Base-by-base conservation (phyloP, 2,329 filamentous ascomycete species). In the Xylariaceae sp. region DNA sequence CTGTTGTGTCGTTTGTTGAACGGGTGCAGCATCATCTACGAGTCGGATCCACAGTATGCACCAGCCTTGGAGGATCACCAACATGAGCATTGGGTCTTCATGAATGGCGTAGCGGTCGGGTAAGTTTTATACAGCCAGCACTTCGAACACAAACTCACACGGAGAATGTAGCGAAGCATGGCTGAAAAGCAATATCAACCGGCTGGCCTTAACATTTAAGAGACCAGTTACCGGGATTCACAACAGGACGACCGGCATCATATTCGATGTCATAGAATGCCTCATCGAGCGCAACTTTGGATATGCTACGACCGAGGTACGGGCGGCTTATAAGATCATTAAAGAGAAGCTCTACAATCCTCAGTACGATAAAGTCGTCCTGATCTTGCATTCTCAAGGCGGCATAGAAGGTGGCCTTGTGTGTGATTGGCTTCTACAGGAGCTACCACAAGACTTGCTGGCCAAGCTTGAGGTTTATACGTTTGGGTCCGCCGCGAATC, bases 231-330 rank as follows among this genome's bases (percentile, higher is more conserved):
- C 82, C 1, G 88, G 87, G 22, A 81, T 92, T 11, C 89, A 91
- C 60, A 92, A 91, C 63, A 78, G 76, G 52, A 92, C 87, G 55
- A 82, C 73, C 1, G 89, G 89, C 2, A 78, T 91, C 42, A 64
- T 91, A 14, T 89, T 90, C 55, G 89, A 94, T 58, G 72, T 91
- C 1, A 66, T 91, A 22, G 85, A 94, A 67, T 91, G 87, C 58
- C 71, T 94, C 11, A 73, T 92, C 53, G 87, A 94, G 65, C 81
- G 89, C 38, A 85, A 85, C 64, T 83, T 90, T 58, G 75, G 75
- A 49, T 91, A 89, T 61, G 83, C 85, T 1, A 92, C 87, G 0
- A 66, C 70, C 11, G 87, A 90, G 62, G 76, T 87, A 9, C 77
- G 82, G 1, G 69, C 76, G 10, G 85, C 85, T 63, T 84, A 82